A percentile compares a stretch with the other conserved stretches of the same genome.
Evolutionary conservation across 129 eudicot species (phyloP).

Genomic region (Escallonia rubra): DNA sequence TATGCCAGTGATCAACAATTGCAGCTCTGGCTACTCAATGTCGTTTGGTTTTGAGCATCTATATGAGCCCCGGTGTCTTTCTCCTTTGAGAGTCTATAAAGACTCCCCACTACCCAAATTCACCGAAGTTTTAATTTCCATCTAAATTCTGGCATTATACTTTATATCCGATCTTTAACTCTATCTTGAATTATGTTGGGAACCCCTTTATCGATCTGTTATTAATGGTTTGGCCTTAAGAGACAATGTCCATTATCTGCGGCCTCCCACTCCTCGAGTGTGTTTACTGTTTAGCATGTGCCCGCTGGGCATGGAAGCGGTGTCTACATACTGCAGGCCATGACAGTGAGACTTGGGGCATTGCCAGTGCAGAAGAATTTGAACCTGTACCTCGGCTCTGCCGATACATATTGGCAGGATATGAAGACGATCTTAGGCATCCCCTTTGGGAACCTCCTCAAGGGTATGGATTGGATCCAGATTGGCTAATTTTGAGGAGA

Average conservation of each 20-base stretch:
- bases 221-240: conserved; percentile 7
- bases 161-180: not conserved
- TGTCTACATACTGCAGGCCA: conserved; percentile 79
- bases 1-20: not conserved
- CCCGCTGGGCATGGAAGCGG: conserved; percentile 94
- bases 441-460: conserved; percentile 85
- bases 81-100: too few species aligned
- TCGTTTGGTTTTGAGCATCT: not conserved
- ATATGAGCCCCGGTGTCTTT: not conserved
- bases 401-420: conserved; percentile 68
- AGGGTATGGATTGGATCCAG: conserved; percentile 82
- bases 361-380: conserved; percentile 71
- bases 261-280: conserved; percentile 89
- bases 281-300: conserved; percentile 80
- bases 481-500: conserved; percentile 54
- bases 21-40: not conserved
- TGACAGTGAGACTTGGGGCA: conserved; percentile 87
- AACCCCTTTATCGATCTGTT: not conserved
- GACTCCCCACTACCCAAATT: too few species aligned
- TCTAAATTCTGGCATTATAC: not conserved
- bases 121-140: too few species aligned
- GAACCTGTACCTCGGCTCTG: conserved; percentile 94
- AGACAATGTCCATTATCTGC: conserved; percentile 71
- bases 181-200: not conserved
- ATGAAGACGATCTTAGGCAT: conserved; percentile 71